Base-by-base conservation (phyloP, 2,329 filamentous ascomycete species). In the Calonectria hongkongensis region DNA sequence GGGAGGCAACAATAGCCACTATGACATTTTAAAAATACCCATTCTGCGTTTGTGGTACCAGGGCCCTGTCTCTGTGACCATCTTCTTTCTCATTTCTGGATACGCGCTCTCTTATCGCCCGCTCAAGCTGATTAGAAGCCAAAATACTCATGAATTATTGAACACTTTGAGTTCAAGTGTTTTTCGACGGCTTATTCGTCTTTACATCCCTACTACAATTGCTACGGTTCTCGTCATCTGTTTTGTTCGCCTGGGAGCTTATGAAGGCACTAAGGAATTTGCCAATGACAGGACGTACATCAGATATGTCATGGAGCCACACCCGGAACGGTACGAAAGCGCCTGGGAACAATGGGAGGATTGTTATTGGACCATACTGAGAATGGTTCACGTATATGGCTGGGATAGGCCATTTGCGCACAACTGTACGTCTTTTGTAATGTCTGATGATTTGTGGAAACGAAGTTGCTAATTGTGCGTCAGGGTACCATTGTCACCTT, bases 21-120 rank as follows among this genome's bases (percentile, higher is more conserved):
- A 86, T 76, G 78, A 87, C 71, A 70, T 88, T 62, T 83, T 89
- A 74, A 87, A 88, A 76, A 84, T 91, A 2, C 90, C 89, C 9
- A 86, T 91, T 72, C 66, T 91, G 28, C 85, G 89, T 15, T 82
- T 91, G 5, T 84, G 88, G 69, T 91, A 88, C 78, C 87, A 88
- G 66, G 89, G 89, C 0, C 88, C 88, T 3, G 86, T 89, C 0
- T 89, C 89, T 78, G 90, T 92, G 39, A 89, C 87, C 81, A 82
- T 91, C 74, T 92, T 92, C 84, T 92, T 91, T 79, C 87, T 92
- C 77, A 89, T 92, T 51, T 91, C 89, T 0, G 90, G 90, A 27
- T 92, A 91, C 80, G 91, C 89, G 3, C 84, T 93, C 12, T 88
- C 88, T 30, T 86, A 91, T 68, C 86, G 86, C 54, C 87, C 88